These are phyloP conservation scores for Ramaria rubella DNA, from an alignment of 768 basidiomycete species.

Conservation along the genomic window DNA sequence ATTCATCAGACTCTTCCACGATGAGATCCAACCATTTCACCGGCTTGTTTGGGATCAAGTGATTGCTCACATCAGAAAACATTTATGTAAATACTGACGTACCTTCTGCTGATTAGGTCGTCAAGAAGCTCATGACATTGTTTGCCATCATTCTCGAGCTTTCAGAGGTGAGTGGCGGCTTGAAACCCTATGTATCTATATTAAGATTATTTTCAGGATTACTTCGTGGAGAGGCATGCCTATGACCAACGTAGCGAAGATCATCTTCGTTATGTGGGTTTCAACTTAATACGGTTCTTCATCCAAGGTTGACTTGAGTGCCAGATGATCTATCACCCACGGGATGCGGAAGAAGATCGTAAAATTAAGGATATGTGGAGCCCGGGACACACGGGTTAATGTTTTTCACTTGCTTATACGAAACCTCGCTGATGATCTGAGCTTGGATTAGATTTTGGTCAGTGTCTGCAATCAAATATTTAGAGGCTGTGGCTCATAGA, in stretches of 20 bases:
- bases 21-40: conserved; percentile 27
- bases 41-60: conserved; percentile 28
- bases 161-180: conserved; percentile 9
- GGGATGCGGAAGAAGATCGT: conserved; percentile 19
- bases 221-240: conserved; percentile 19
- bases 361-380: conserved; percentile 20
- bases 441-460: not conserved
- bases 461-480: not conserved
- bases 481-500: not conserved
- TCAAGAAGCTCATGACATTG: conserved; percentile 24
- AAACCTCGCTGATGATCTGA: not conserved
- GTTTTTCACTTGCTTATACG: not conserved
- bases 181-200: not conserved
- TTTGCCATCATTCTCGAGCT: conserved; percentile 22
- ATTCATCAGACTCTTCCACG: conserved; percentile 23
- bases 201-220: conserved; percentile 8
- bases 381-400: conserved; percentile 17
- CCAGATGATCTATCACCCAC: conserved; percentile 30
- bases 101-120: not conserved
- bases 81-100: not conserved
- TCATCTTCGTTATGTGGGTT: conserved; percentile 27
- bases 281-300: not conserved
- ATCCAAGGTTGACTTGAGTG: not conserved
- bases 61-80: conserved; percentile 2
- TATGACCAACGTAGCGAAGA: conserved; percentile 27